These are phyloP conservation scores for Asterochloris erici DNA, from an alignment of 139 green algal species.

Conservation along the genomic window DNA sequence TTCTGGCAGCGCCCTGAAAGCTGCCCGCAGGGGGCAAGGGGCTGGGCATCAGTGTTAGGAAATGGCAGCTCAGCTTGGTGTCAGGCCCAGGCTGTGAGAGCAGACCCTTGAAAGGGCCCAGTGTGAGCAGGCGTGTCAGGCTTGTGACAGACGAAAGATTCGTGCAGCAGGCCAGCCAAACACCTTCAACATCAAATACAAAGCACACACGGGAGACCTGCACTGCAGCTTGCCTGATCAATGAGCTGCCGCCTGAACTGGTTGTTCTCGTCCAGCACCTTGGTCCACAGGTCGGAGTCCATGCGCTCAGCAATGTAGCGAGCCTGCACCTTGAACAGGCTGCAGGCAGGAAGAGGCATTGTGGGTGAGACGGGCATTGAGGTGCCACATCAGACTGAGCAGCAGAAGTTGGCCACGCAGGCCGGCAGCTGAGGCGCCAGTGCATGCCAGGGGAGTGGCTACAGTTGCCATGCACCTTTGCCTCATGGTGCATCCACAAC, in stretches of 20 bases:
- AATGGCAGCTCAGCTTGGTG: too few relatives aligned
- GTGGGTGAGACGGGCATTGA: conserved; percentile 51
- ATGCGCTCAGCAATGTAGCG: conserved; percentile 95
- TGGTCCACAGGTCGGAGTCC: conserved; percentile 88
- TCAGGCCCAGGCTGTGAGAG: too few relatives aligned
- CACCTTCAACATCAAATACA: not conserved
- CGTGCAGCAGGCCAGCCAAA: not conserved
- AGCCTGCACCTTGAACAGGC: conserved; percentile 98
- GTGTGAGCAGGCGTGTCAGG: not conserved
- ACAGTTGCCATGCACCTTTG: too few relatives aligned
- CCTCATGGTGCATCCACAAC: too few relatives aligned
- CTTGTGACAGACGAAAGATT: not conserved
- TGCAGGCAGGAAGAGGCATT: conserved; percentile 18
- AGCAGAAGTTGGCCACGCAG: too few relatives aligned
- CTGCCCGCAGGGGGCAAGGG: too few relatives aligned
- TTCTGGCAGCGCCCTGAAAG: not conserved
- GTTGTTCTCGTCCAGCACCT: conserved; percentile 88
- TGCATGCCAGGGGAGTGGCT: too few relatives aligned
- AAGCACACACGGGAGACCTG: not conserved
- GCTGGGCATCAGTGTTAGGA: too few relatives aligned
- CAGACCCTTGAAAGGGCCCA: too few relatives aligned
- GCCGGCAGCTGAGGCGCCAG: too few relatives aligned
- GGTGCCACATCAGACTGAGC: too few relatives aligned
- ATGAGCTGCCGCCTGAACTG: conserved; percentile 82
- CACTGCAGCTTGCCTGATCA: conserved; percentile 48